Conservation (phyloP, 129 eudicot genomes). For the Silybum marianum region DNA sequence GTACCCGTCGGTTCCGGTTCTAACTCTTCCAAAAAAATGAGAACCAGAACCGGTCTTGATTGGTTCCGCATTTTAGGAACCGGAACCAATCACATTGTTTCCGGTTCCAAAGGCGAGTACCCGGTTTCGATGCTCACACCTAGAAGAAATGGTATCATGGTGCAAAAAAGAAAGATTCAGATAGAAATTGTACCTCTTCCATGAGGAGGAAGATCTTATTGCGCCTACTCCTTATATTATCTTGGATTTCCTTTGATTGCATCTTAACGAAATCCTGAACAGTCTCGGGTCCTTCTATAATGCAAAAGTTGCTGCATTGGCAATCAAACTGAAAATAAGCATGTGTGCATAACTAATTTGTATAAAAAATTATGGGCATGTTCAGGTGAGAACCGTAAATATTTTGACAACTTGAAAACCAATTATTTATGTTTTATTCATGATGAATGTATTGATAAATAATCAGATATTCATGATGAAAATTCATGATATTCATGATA, state of each 20-base stretch:
- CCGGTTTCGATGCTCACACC: no score
- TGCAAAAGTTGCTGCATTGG: slow-evolving; percentile 85
- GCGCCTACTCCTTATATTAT: slow-evolving; percentile 90
- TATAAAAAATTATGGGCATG: background rate
- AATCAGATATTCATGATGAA: background rate
- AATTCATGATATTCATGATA: no score
- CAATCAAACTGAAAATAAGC: slow-evolving; percentile 8
- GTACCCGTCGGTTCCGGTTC: no score
- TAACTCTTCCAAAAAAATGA: no score
- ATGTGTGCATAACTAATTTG: background rate
- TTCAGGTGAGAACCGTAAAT: background rate
- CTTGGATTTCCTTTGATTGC: slow-evolving; percentile 89
- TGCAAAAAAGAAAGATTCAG: background rate
- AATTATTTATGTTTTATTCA: background rate
- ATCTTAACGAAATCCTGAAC: slow-evolving; percentile 86
- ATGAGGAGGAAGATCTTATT: slow-evolving; percentile 92
- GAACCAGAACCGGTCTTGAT: no score
- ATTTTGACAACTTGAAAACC: background rate
- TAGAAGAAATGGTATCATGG: slow-evolving; percentile 6
- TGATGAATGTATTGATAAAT: background rate
- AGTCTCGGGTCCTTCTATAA: slow-evolving; percentile 97
- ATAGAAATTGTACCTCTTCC: slow-evolving; percentile 73
- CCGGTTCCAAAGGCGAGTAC: no score
- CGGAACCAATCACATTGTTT: no score
- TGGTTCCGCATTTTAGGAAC: no score